A percentile compares a stretch with the other conserved stretches of the same genome.
These are phyloP conservation scores for Alternaria consortialis DNA, from an alignment of 2,329 filamentous ascomycete genomes.

Conservation along the genomic window DNA sequence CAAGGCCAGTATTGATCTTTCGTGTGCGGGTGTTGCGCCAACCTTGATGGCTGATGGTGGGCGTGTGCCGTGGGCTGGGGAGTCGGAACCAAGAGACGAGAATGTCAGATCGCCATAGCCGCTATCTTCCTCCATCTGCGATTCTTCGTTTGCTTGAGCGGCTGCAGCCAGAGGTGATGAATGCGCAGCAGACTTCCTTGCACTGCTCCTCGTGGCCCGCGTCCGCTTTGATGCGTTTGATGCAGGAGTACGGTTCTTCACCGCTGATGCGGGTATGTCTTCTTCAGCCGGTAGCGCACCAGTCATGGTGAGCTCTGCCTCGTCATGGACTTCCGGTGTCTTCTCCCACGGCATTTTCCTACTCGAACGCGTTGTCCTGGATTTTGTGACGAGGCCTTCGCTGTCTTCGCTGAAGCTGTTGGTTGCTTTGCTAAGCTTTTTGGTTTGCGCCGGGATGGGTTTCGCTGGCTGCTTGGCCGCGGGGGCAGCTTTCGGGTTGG, in stretches of 20 bases:
- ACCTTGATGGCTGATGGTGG: conserved; percentile 57
- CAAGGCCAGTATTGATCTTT: conserved; percentile 59
- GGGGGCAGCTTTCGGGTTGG: conserved; percentile 29
- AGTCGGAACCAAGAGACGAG: conserved; percentile 45
- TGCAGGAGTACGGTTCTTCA: conserved; percentile 33
- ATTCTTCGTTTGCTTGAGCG: conserved; percentile 18
- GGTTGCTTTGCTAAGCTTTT: conserved; percentile 21
- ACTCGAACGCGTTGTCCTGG: conserved; percentile 31
- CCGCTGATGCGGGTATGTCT: conserved; percentile 2
- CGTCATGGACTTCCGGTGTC: conserved; percentile 28
- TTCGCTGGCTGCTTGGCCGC: conserved; percentile 29
- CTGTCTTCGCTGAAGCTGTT: conserved; percentile 49
- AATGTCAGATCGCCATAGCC: conserved; percentile 47
- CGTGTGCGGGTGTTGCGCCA: conserved; percentile 55
- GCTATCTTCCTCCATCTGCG: conserved; percentile 33
- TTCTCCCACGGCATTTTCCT: conserved; percentile 30
- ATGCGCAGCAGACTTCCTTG: conserved; percentile 25
- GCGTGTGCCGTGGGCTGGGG: conserved; percentile 47
- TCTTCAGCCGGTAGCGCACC: conserved; percentile 43
- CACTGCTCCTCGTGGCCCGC: conserved; percentile 30
- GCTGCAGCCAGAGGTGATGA: conserved; percentile 16
- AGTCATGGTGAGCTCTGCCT: conserved; percentile 47
- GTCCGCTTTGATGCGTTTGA: conserved; percentile 28
- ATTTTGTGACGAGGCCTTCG: conserved; percentile 47
- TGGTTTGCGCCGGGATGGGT: conserved; percentile 26